Conservation (phyloP, 1,284 basidiomycete genomes). For the Leccinum cinnamomeum region DNA sequence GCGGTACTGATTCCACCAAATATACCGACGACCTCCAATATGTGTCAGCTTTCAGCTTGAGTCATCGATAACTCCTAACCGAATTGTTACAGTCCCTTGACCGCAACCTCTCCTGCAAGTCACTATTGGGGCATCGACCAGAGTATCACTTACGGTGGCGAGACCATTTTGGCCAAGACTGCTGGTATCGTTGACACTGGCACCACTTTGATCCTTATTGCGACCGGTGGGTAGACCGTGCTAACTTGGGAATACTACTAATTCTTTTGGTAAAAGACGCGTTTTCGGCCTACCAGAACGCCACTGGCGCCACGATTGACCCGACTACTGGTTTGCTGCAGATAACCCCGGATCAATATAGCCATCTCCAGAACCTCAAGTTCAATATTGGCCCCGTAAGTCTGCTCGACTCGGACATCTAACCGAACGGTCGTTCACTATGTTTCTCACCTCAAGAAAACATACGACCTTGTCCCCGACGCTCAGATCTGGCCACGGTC, state of each 20-base stretch:
- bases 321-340: slow-evolving; percentile 40
- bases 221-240: slow-evolving; percentile 31
- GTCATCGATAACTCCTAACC: not conserved
- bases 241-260: slow-evolving; percentile 1
- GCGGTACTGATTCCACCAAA: slow-evolving; percentile 49
- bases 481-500: slow-evolving; percentile 50
- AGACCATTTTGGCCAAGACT: slow-evolving; percentile 44
- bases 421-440: not conserved
- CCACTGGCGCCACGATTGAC: slow-evolving; percentile 55
- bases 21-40: slow-evolving; percentile 47
- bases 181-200: slow-evolving; percentile 69
- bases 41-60: slow-evolving; percentile 36
- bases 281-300: slow-evolving; percentile 47
- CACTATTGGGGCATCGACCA: slow-evolving; percentile 66
- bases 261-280: slow-evolving; percentile 14
- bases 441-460: slow-evolving; percentile 14
- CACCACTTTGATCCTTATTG: slow-evolving; percentile 38
- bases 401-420: not conserved
- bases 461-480: slow-evolving; percentile 44
- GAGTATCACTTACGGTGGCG: slow-evolving; percentile 51
- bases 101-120: slow-evolving; percentile 46
- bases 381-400: slow-evolving; percentile 43
- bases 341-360: slow-evolving; percentile 40
- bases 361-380: slow-evolving; percentile 40
- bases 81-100: slow-evolving; percentile 41